Percentiles rank a stretch among this genome's conserved stretches.
Conservation (phyloP, 345 rosid species). For the Aurinia saxatilis region DNA sequence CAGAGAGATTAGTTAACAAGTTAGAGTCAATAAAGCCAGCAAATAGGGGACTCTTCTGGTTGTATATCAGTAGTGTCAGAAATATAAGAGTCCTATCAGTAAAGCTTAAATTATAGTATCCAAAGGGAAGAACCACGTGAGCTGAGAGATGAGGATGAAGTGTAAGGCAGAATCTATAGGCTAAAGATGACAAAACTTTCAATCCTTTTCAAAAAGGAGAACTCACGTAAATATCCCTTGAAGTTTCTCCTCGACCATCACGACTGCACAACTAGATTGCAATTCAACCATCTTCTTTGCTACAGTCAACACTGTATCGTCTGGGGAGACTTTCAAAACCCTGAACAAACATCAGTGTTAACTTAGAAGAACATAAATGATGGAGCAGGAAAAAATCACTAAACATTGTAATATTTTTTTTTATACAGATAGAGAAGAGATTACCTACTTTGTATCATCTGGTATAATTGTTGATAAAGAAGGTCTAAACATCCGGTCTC, state of each 20-base stretch:
- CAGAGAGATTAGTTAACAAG: no score
- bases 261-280: constrained; percentile 65
- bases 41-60: not conserved
- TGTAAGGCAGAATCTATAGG: not conserved
- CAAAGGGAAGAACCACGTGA: not conserved
- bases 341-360: constrained; percentile 40
- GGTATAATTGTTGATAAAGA: constrained; percentile 76
- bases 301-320: constrained; percentile 66
- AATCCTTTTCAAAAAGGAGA: not conserved
- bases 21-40: not conserved
- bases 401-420: not conserved
- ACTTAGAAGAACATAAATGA: not conserved
- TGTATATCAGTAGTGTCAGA: not conserved
- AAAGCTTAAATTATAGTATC: not conserved
- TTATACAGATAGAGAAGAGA: constrained; percentile 37
- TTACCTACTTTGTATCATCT: constrained; percentile 98
- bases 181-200: constrained; percentile 5
- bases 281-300: constrained; percentile 86
- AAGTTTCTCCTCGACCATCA: constrained; percentile 67
- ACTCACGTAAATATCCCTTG: constrained; percentile 90
- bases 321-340: constrained; percentile 69
- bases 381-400: not conserved
- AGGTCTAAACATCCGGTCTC: constrained; percentile 92
- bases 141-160: not conserved
- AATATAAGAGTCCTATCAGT: not conserved